These are phyloP conservation scores for Metschnikowia colocasiae DNA, from an alignment of 805 yeast genomes.

Conservation along the genomic window DNA sequence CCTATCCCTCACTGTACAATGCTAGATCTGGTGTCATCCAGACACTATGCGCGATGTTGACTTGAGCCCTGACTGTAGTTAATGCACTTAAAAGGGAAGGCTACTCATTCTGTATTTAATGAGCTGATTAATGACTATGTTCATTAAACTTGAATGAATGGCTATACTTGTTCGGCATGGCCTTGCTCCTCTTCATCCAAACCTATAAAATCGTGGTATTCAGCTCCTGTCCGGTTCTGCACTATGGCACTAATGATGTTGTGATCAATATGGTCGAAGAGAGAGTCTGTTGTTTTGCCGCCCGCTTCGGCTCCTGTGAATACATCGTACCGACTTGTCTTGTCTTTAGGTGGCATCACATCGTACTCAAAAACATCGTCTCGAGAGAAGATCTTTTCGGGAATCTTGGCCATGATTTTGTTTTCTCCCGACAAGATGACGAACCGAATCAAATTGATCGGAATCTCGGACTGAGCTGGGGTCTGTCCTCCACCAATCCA, in stretches of 20 bases:
- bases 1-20: not conserved
- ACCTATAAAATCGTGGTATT: constrained; percentile 15
- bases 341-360: constrained; percentile 58
- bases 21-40: not conserved
- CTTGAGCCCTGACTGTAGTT: no score
- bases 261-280: constrained; percentile 45
- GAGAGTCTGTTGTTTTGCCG: constrained; percentile 24
- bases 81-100: no score
- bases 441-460: constrained; percentile 62
- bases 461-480: constrained; percentile 33
- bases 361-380: constrained; percentile 69
- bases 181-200: constrained; percentile 1
- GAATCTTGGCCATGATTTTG: constrained; percentile 66
- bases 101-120: no score
- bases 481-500: constrained; percentile 9
- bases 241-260: constrained; percentile 43
- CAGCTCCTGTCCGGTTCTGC: constrained; percentile 30
- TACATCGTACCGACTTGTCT: constrained; percentile 35
- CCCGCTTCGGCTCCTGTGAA: constrained; percentile 24
- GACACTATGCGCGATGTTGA: no score
- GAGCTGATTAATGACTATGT: no score
- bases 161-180: not conserved
- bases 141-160: not conserved
- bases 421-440: constrained; percentile 69
- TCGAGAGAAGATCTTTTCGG: constrained; percentile 55